phyloP scores from a whole-genome alignment of 1,284 basidiomycete species.

The Exsudoporus floridanus region DNA sequence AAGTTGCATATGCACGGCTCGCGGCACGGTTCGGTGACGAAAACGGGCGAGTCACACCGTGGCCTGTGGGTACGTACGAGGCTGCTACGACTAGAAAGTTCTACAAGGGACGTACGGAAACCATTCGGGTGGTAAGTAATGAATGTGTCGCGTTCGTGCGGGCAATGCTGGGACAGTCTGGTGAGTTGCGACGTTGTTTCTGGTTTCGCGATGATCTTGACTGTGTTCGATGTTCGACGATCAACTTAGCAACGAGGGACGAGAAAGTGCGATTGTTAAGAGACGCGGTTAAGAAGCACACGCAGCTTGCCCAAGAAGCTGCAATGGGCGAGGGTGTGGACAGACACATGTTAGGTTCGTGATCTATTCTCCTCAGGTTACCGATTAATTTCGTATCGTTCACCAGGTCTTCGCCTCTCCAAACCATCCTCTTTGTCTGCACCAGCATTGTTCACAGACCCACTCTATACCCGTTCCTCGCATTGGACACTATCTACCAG shows the following conservation, averaged over 20 bases:
- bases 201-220: not conserved
- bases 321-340: conserved; percentile 78
- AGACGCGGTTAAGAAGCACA: conserved; percentile 69
- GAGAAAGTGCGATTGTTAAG: conserved; percentile 60
- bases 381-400: not conserved
- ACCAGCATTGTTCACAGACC: conserved; percentile 72
- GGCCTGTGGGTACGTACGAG: conserved; percentile 77
- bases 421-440: conserved; percentile 59
- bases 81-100: conserved; percentile 84
- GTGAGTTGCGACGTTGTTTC: conserved; percentile 14
- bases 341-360: conserved; percentile 76
- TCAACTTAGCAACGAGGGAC: conserved; percentile 34
- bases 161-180: conserved; percentile 64
- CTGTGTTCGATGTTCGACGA: not conserved
- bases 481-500: conserved; percentile 84
- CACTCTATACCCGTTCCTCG: conserved; percentile 63
- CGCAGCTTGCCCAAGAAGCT: conserved; percentile 68
- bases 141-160: conserved; percentile 73
- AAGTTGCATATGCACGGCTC: conserved; percentile 80
- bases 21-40: conserved; percentile 34
- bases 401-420: conserved; percentile 64
- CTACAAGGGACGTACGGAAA: conserved; percentile 86
- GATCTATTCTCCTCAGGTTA: not conserved
- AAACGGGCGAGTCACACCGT: conserved; percentile 38
- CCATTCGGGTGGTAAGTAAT: conserved; percentile 74